A percentile compares a stretch with the other conserved stretches of the same genome.
Conservation (phyloP, 179 eudicot species). For the Spinacia oleracea region DNA sequence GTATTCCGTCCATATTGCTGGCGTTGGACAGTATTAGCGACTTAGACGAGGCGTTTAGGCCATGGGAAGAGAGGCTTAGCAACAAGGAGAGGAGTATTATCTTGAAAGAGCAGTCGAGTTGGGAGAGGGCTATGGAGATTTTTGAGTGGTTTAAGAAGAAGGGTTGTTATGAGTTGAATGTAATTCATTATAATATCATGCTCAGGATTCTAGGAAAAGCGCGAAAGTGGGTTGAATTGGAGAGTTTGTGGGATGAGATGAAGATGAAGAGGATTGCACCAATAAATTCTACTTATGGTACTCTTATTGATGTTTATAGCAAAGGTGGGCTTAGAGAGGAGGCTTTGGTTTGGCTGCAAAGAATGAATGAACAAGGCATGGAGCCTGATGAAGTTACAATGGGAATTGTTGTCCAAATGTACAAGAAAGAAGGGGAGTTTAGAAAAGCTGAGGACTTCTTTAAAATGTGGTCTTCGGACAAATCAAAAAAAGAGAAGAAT, state of each 20-base stretch:
- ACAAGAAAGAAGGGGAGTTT: constrained; percentile 78
- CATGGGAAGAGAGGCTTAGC: constrained; percentile 69
- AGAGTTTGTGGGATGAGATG: constrained; percentile 76
- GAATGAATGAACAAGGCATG: constrained; percentile 71
- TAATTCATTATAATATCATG: constrained; percentile 89
- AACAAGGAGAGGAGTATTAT: constrained; percentile 87
- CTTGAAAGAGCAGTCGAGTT: constrained; percentile 79
- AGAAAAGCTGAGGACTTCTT: constrained; percentile 75
- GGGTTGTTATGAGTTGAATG: constrained; percentile 90
- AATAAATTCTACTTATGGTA: constrained; percentile 79
- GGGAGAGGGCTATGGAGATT: constrained; percentile 79
- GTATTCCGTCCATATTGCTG: constrained; percentile 56
- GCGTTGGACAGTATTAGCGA: constrained; percentile 56
- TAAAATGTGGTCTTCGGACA: constrained; percentile 56
- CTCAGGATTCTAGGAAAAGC: constrained; percentile 77
- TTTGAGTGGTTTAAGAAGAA: constrained; percentile 86
- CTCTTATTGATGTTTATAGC: constrained; percentile 86
- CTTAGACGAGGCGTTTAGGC: constrained; percentile 74
- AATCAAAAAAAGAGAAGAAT: constrained; percentile 24
- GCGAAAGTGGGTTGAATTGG: constrained; percentile 59
- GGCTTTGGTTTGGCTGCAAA: constrained; percentile 65
- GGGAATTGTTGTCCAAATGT: constrained; percentile 74
- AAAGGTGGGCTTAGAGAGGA: constrained; percentile 68
- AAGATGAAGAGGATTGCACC: constrained; percentile 50
- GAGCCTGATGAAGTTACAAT: constrained; percentile 91